phyloP scores from a whole-genome alignment of 345 rosid genomes.

The Citrus maxima region DNA sequence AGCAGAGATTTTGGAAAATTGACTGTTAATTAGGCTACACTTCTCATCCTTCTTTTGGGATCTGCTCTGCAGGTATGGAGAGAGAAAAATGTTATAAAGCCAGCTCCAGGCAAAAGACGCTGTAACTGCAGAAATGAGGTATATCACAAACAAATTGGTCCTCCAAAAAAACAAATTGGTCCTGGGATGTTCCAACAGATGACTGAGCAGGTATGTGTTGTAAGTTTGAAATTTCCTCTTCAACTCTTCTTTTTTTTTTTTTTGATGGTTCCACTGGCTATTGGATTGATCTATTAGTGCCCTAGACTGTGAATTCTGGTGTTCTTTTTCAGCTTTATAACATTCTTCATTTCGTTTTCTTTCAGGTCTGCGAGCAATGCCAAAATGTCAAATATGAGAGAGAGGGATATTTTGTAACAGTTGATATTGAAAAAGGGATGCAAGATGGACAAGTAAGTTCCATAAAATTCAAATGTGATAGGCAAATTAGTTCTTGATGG shows the following conservation, averaged over 20 bases:
- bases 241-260: neutral
- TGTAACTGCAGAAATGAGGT: constrained; percentile 98
- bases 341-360: too few relatives aligned
- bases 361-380: too few relatives aligned
- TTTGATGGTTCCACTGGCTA: neutral
- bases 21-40: neutral
- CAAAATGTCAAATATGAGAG: too few relatives aligned
- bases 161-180: constrained; percentile 83
- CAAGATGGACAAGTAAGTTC: too few relatives aligned
- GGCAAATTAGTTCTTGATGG: too few relatives aligned
- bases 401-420: too few relatives aligned
- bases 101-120: constrained; percentile 91
- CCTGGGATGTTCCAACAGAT: constrained; percentile 99
- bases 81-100: constrained; percentile 86
- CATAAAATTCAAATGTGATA: too few relatives aligned
- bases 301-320: too few relatives aligned
- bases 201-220: constrained; percentile 75
- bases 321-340: too few relatives aligned
- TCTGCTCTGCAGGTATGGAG: constrained; percentile 78
- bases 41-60: constrained; percentile 1
- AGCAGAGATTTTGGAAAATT: neutral
- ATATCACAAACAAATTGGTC: constrained; percentile 97
- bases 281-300: too few relatives aligned
- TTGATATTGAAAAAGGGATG: too few relatives aligned
- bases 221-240: neutral